Percentiles rank a stretch among this genome's conserved stretches.
These are phyloP conservation scores for Tulasnella sp. DNA, from an alignment of 768 basidiomycete species.

Conservation along the genomic window DNA sequence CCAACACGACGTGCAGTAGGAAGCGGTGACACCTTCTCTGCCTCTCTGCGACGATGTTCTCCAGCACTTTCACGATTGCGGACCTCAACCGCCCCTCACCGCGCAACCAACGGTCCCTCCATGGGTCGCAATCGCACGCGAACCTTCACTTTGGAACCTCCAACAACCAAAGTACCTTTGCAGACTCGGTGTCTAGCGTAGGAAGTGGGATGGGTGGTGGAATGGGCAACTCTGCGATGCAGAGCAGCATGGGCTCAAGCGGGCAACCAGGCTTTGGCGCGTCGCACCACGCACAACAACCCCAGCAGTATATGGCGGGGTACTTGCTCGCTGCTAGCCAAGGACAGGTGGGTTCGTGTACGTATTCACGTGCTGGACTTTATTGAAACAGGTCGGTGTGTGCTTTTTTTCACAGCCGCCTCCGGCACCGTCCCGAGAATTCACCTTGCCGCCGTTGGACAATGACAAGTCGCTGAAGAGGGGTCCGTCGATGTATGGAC, in stretches of 20 bases:
- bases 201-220: not conserved
- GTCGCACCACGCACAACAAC: not conserved
- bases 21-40: too few relatives aligned
- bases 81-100: slow-evolving; percentile 11
- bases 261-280: not conserved
- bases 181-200: not conserved
- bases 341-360: not conserved
- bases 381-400: not conserved
- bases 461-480: not conserved
- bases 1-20: too few relatives aligned
- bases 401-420: not conserved
- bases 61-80: not conserved
- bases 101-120: slow-evolving; percentile 3
- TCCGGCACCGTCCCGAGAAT: not conserved
- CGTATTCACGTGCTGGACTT: not conserved
- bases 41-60: slow-evolving; percentile 3
- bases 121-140: slow-evolving; percentile 4
- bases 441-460: slow-evolving; percentile 2
- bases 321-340: slow-evolving; percentile 4
- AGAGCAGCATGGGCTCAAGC: not conserved
- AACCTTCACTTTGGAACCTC: slow-evolving; percentile 4
- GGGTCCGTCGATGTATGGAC: not conserved
- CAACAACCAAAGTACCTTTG: not conserved
- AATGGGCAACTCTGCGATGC: not conserved
- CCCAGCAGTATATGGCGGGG: slow-evolving; percentile 3